Evolutionary conservation across 305 asterid genomes (phyloP).

Genomic region (Fraxinus sp.): DNA sequence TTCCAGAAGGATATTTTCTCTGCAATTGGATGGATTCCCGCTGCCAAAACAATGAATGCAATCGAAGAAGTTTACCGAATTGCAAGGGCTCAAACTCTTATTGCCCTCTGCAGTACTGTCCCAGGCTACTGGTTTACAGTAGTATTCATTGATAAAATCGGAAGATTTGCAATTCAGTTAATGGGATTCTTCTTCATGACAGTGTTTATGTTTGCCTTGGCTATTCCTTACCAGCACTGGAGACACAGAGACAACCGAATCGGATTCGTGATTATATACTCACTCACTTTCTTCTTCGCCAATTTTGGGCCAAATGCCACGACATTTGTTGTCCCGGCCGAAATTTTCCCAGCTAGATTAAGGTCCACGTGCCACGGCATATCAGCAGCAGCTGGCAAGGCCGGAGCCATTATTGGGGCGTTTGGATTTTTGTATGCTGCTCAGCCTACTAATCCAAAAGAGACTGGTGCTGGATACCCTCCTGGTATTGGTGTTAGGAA

Average conservation of each 20-base stretch:
- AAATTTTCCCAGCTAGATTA: constrained; percentile 31
- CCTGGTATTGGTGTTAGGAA: constrained; percentile 20
- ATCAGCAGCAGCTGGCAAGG: constrained; percentile 29
- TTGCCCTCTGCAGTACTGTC: constrained; percentile 10
- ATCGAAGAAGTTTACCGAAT: constrained; percentile 1
- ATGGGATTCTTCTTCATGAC: constrained; percentile 18
- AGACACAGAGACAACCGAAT: neutral
- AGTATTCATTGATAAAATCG: neutral
- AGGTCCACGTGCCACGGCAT: constrained; percentile 29
- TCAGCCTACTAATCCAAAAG: neutral
- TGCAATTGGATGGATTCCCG: constrained; percentile 24
- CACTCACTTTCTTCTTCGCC: neutral
- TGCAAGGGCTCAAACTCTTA: constrained; percentile 13
- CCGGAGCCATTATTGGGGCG: constrained; percentile 30
- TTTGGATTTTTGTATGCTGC: constrained; percentile 29
- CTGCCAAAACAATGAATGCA: constrained; percentile 19
- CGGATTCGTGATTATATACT: constrained; percentile 22
- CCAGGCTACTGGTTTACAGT: constrained; percentile 24
- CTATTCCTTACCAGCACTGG: constrained; percentile 19
- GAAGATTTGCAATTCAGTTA: neutral
- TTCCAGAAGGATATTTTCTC: constrained; percentile 22
- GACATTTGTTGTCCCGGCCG: constrained; percentile 27
- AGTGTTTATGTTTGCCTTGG: constrained; percentile 20
- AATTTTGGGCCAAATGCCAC: constrained; percentile 9
- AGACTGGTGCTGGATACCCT: constrained; percentile 12